These are phyloP conservation scores for Singerocomus rubriflavus DNA, from an alignment of 1,284 basidiomycete genomes.

Conservation along the genomic window DNA sequence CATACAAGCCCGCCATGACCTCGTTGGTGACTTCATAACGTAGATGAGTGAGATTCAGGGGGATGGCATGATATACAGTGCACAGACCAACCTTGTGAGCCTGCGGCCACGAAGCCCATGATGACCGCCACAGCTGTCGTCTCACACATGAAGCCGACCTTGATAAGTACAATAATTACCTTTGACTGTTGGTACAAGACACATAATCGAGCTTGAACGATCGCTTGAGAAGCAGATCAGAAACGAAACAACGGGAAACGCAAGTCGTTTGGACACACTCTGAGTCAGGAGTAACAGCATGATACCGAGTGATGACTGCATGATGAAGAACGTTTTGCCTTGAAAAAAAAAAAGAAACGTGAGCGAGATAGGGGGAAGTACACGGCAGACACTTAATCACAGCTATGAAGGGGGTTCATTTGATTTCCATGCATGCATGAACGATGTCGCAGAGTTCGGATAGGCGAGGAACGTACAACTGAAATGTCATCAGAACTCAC, in stretches of 20 bases:
- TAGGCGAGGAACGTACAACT: slow-evolving; percentile 15
- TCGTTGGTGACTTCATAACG: too few relatives aligned
- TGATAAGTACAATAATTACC: slow-evolving; percentile 10
- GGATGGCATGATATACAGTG: too few relatives aligned
- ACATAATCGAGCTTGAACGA: slow-evolving; percentile 18
- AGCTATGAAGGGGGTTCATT: background rate
- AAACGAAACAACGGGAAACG: background rate
- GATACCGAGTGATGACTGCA: slow-evolving; percentile 1
- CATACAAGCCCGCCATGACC: too few relatives aligned
- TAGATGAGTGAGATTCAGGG: too few relatives aligned
- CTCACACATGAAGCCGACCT: slow-evolving; percentile 12
- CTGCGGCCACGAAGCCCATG: background rate
- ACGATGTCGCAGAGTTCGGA: background rate
- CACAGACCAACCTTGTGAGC: slow-evolving; percentile 7
- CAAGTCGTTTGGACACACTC: slow-evolving; percentile 3
- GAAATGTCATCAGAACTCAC: background rate
- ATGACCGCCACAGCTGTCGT: slow-evolving; percentile 5
- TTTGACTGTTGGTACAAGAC: slow-evolving; percentile 14
- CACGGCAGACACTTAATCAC: slow-evolving; percentile 1
- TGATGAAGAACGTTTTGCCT: slow-evolving; percentile 12
- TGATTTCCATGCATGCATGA: background rate
- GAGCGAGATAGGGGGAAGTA: background rate
- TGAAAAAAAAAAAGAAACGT: background rate
- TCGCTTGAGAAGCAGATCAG: slow-evolving; percentile 11
- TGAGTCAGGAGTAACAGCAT: slow-evolving; percentile 11